Evolutionary conservation across 2,329 filamentous ascomycete genomes (phyloP).

Genomic region (Mycosphaerella arachidis): DNA sequence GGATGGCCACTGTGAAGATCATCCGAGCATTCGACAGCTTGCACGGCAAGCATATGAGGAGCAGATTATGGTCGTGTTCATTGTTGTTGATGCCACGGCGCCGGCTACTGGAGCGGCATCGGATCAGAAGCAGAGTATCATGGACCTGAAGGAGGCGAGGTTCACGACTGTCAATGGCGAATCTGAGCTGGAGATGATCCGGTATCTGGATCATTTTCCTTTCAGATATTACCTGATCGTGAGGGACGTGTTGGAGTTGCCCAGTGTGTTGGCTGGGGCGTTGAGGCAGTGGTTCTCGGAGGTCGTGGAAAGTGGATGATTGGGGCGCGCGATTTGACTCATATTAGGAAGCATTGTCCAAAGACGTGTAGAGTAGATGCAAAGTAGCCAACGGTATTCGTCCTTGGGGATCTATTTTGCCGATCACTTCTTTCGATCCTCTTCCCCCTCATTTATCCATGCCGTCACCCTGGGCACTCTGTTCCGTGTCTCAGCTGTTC

Average conservation of each 20-base stretch:
- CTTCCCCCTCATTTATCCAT: neutral
- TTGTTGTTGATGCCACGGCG: slow-evolving; percentile 72
- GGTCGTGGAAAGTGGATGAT: slow-evolving; percentile 46
- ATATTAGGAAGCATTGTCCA: neutral
- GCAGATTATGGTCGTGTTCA: slow-evolving; percentile 96
- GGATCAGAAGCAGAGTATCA: slow-evolving; percentile 57
- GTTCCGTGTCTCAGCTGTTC: neutral
- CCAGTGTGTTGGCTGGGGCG: slow-evolving; percentile 78
- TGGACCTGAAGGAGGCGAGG: slow-evolving; percentile 82
- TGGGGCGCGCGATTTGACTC: neutral
- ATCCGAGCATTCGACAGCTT: slow-evolving; percentile 75
- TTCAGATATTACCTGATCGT: slow-evolving; percentile 97
- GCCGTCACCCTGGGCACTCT: neutral
- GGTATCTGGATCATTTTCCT: slow-evolving; percentile 92
- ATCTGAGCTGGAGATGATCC: slow-evolving; percentile 70
- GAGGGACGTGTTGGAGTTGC: slow-evolving; percentile 83
- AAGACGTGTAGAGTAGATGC: neutral
- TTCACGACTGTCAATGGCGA: slow-evolving; percentile 66
- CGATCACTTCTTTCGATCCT: neutral
- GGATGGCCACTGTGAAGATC: slow-evolving; percentile 87
- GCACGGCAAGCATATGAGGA: slow-evolving; percentile 87
- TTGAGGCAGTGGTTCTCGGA: slow-evolving; percentile 94
- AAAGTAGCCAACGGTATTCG: neutral
- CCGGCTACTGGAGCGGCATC: slow-evolving; percentile 15
- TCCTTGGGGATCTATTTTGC: neutral